These are phyloP conservation scores for Penicillium griseofulvum DNA, from an alignment of 2,329 filamentous ascomycete genomes.

Conservation along the genomic window DNA sequence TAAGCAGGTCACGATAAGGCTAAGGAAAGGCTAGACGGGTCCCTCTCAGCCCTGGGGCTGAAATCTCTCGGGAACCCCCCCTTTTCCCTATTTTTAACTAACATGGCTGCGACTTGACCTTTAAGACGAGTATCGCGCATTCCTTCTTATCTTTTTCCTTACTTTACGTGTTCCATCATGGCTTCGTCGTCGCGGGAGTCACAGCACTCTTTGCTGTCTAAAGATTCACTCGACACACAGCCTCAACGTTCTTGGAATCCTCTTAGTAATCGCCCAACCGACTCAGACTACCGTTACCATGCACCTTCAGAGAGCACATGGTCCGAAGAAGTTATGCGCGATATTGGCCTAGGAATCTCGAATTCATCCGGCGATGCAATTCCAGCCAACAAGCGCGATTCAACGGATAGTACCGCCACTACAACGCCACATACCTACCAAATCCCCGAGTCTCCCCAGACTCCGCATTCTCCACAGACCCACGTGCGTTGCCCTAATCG, in stretches of 20 bases:
- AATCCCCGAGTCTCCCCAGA: background rate
- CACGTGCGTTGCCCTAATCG: constrained; percentile 29
- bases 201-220: constrained; percentile 14
- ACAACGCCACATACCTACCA: background rate
- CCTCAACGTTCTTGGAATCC: constrained; percentile 21
- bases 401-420: constrained; percentile 4
- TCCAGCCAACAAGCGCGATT: background rate
- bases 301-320: constrained; percentile 13
- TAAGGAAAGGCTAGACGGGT: background rate
- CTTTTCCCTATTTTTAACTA: background rate
- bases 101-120: background rate
- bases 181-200: constrained; percentile 17
- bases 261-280: constrained; percentile 12
- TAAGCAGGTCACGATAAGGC: background rate
- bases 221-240: constrained; percentile 11
- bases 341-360: constrained; percentile 21
- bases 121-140: background rate
- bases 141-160: background rate
- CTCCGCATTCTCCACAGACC: constrained; percentile 8
- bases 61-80: background rate
- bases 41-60: background rate
- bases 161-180: constrained; percentile 6
- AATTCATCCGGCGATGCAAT: constrained; percentile 7
- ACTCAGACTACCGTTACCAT: constrained; percentile 12
- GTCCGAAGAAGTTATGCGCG: constrained; percentile 17